phyloP scores from a whole-genome alignment of 768 basidiomycete species.

The Rhodosporidiobolus odoratus region DNA sequence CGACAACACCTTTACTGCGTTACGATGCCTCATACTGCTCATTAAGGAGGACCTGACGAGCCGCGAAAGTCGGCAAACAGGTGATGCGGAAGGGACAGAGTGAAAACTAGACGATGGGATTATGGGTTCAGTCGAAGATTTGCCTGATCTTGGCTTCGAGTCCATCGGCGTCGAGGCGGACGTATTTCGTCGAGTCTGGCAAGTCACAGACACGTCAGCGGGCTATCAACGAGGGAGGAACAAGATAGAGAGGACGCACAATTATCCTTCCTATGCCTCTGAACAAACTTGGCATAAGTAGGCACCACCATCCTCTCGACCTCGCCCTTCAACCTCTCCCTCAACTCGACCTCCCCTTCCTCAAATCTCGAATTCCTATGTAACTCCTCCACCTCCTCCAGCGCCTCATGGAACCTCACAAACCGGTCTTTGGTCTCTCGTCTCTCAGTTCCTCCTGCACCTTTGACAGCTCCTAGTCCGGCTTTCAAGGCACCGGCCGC shows the following conservation, averaged over 20 bases:
- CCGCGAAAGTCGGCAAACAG: too few species aligned
- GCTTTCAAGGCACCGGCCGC: constrained; percentile 38
- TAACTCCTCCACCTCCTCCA: constrained; percentile 40
- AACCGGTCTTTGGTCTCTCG: constrained; percentile 42
- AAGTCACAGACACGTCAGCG: not conserved
- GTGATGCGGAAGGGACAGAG: not conserved
- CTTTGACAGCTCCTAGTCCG: constrained; percentile 35
- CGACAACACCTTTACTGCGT: not conserved
- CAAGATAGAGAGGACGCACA: constrained; percentile 17
- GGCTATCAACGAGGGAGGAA: not conserved
- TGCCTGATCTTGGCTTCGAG: constrained; percentile 28
- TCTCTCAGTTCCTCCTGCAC: constrained; percentile 34
- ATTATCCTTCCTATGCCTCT: constrained; percentile 32
- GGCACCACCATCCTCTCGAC: constrained; percentile 41
- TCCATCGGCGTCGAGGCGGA: constrained; percentile 36
- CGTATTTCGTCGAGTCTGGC: not conserved
- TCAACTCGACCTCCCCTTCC: constrained; percentile 35
- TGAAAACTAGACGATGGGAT: not conserved
- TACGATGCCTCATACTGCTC: not conserved
- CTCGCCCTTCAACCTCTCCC: constrained; percentile 41
- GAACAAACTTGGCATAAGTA: constrained; percentile 39
- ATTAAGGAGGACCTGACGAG: too few species aligned
- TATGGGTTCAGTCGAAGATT: constrained; percentile 19
- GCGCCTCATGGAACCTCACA: constrained; percentile 41
- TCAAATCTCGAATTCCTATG: constrained; percentile 34